These are phyloP conservation scores for Penicillium cinerascens DNA, from an alignment of 495 filamentous ascomycete species.

Conservation along the genomic window DNA sequence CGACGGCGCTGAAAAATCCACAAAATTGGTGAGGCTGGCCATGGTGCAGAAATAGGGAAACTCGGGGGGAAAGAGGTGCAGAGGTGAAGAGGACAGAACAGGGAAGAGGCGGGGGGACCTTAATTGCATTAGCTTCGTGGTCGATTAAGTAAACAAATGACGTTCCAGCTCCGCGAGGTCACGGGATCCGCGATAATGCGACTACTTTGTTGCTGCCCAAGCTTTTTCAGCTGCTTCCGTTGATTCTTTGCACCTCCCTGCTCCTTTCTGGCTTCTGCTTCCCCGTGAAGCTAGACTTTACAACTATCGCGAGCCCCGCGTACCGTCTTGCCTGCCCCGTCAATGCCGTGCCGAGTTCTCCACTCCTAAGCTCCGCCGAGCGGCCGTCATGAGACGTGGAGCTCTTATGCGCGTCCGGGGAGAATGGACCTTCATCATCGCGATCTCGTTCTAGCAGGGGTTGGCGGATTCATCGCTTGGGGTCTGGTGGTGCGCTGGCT, in stretches of 20 bases:
- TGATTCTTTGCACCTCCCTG: not conserved
- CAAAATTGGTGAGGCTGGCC: conserved; percentile 37
- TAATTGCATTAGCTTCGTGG: conserved; percentile 2
- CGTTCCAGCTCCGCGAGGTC: conserved; percentile 15
- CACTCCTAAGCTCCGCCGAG: conserved; percentile 19
- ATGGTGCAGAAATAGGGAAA: conserved; percentile 19
- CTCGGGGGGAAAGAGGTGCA: not conserved
- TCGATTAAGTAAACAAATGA: conserved; percentile 35
- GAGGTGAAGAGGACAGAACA: conserved; percentile 9
- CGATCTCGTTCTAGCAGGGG: conserved; percentile 66
- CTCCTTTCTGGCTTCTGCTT: not conserved
- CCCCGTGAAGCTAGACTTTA: not conserved
- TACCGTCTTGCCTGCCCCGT: not conserved
- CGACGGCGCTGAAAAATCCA: conserved; percentile 46
- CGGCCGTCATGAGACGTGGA: conserved; percentile 35
- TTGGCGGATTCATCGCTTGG: conserved; percentile 80
- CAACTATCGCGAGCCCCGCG: not conserved
- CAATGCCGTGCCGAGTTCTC: conserved; percentile 15
- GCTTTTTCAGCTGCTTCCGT: not conserved
- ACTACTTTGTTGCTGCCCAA: not conserved
- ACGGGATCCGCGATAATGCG: conserved; percentile 15
- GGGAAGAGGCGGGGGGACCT: conserved; percentile 4
- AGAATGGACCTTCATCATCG: conserved; percentile 75
- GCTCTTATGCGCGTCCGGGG: conserved; percentile 25
- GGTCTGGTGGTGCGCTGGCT: conserved; percentile 75